Evolutionary conservation across 2,329 filamentous ascomycete species (phyloP).

Genomic region (Aspergillus sojae): DNA sequence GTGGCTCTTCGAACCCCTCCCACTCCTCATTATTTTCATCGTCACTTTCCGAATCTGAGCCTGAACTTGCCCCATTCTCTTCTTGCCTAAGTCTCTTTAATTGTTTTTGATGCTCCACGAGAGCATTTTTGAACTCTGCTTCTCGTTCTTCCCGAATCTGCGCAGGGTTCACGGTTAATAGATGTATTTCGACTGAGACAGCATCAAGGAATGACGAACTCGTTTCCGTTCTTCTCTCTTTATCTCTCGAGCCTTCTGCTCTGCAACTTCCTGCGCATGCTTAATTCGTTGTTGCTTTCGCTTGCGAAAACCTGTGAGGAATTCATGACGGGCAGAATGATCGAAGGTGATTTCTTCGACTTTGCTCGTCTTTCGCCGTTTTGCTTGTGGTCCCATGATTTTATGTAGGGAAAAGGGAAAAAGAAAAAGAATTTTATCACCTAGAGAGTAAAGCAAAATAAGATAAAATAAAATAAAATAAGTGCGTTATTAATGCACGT

Average conservation of each 20-base stretch:
- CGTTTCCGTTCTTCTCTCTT: conserved; percentile 72
- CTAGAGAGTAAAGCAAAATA: not conserved
- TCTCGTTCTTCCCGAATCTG: conserved; percentile 84
- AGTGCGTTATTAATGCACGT: too few relatives aligned
- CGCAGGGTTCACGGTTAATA: conserved; percentile 7
- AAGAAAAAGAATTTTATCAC: not conserved
- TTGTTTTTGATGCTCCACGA: conserved; percentile 72
- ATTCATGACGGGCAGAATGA: conserved; percentile 75
- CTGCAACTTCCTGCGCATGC: conserved; percentile 78
- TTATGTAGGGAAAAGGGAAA: not conserved
- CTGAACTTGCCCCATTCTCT: conserved; percentile 27
- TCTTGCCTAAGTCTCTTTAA: conserved; percentile 62
- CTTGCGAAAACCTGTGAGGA: conserved; percentile 95
- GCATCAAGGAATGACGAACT: conserved; percentile 54
- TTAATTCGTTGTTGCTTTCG: conserved; percentile 85
- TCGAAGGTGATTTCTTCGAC: conserved; percentile 88
- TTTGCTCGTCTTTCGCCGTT: conserved; percentile 65
- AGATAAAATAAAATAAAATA: too few relatives aligned
- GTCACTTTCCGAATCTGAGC: conserved; percentile 29
- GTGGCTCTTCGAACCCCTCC: conserved; percentile 61
- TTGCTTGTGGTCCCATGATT: conserved; percentile 60
- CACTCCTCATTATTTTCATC: conserved; percentile 59
- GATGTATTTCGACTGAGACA: not conserved
- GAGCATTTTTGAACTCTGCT: conserved; percentile 78
- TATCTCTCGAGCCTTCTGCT: conserved; percentile 76